Evolutionary conservation across 495 filamentous ascomycete species (phyloP).

Genomic region (Apodospora peruviana): DNA sequence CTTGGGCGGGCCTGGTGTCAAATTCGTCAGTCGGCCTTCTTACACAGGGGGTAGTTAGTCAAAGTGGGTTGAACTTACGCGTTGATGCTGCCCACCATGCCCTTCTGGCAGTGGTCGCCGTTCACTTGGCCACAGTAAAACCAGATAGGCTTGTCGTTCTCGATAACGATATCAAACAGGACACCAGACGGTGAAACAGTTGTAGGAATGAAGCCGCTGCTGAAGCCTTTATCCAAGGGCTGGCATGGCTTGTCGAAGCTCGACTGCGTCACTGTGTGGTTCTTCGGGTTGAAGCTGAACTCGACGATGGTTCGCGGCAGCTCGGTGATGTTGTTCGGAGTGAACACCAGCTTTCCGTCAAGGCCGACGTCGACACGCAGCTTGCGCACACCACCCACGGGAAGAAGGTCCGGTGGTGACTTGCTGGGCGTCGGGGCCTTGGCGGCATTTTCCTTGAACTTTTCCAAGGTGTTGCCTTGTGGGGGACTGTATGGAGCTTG

Average conservation of each 20-base stretch:
- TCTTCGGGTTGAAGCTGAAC: constrained; percentile 39
- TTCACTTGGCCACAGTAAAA: constrained; percentile 52
- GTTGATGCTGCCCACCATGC: constrained; percentile 41
- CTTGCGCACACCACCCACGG: constrained; percentile 28
- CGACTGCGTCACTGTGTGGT: constrained; percentile 57
- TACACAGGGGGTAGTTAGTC: too few relatives aligned
- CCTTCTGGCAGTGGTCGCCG: constrained; percentile 37
- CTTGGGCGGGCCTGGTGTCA: constrained; percentile 10
- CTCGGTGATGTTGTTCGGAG: constrained; percentile 33
- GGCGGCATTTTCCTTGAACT: constrained; percentile 24
- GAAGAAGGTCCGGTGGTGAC: constrained; percentile 24
- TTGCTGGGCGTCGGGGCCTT: constrained; percentile 21
- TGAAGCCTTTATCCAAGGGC: constrained; percentile 38
- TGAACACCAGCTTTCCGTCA: constrained; percentile 25
- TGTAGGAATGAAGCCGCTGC: constrained; percentile 41
- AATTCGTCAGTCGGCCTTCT: neutral
- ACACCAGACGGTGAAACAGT: constrained; percentile 22
- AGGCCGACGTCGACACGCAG: constrained; percentile 31
- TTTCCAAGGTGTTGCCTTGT: constrained; percentile 31
- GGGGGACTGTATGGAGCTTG: constrained; percentile 20
- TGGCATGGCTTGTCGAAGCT: constrained; percentile 55
- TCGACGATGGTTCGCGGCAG: constrained; percentile 28
- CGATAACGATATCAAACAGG: constrained; percentile 40
- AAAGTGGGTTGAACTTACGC: constrained; percentile 16
- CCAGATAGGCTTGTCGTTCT: constrained; percentile 48